These are phyloP conservation scores for Cryptococcus depauperatus DNA, from an alignment of 1,284 basidiomycete genomes.

Conservation along the genomic window DNA sequence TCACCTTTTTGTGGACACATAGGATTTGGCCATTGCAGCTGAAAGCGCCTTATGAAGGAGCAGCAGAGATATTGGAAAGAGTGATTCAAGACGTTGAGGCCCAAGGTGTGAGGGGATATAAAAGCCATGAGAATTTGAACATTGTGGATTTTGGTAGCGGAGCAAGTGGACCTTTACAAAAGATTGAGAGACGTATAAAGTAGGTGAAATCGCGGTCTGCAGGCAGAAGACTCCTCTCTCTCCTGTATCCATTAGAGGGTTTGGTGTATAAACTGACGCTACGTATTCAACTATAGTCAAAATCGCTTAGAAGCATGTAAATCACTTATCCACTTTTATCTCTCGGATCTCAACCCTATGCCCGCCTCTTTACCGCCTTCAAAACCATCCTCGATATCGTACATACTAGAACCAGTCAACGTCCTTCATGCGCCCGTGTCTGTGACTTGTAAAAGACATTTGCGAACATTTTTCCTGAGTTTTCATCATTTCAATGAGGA, in stretches of 20 bases:
- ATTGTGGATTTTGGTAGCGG: slow-evolving; percentile 37
- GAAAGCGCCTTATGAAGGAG: slow-evolving; percentile 23
- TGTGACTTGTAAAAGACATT: slow-evolving; percentile 14
- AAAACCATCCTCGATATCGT: slow-evolving; percentile 14
- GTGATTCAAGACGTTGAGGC: slow-evolving; percentile 15
- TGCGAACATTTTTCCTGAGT: slow-evolving; percentile 36
- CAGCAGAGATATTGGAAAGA: slow-evolving; percentile 22
- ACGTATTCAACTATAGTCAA: slow-evolving; percentile 1
- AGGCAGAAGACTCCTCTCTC: too few relatives aligned
- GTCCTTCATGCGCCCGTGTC: slow-evolving; percentile 19
- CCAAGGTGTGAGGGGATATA: slow-evolving; percentile 4
- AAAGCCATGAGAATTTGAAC: slow-evolving; percentile 8
- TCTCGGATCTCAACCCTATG: slow-evolving; percentile 25
- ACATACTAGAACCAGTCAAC: slow-evolving; percentile 26
- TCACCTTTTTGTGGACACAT: slow-evolving; percentile 31
- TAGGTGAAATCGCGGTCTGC: too few relatives aligned
- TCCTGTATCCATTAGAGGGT: not conserved
- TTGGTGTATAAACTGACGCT: not conserved
- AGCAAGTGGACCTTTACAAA: slow-evolving; percentile 33
- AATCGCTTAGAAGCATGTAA: slow-evolving; percentile 3
- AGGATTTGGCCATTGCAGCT: slow-evolving; percentile 24
- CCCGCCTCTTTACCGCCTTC: not conserved
- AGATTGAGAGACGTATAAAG: slow-evolving; percentile 34
- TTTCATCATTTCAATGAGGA: slow-evolving; percentile 40
- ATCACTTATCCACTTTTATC: slow-evolving; percentile 14